These are phyloP conservation scores for Penicillium samsonianum DNA, from an alignment of 495 filamentous ascomycete species.

Conservation along the genomic window DNA sequence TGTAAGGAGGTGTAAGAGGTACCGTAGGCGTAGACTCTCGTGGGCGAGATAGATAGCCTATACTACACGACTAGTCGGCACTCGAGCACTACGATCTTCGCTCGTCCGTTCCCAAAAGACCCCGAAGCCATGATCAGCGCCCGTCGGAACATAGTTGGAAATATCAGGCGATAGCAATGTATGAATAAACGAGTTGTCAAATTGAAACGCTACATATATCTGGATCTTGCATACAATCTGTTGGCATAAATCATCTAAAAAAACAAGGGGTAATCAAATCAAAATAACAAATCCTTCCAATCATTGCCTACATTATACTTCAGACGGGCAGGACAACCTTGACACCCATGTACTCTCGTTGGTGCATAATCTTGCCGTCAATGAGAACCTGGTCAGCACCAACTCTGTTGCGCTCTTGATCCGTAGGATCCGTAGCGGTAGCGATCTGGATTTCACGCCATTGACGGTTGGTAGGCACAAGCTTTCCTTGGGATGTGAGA, in stretches of 20 bases:
- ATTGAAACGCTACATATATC: background rate
- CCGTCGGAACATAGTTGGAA: too few species aligned
- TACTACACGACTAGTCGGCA: too few species aligned
- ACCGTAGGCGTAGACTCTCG: too few species aligned
- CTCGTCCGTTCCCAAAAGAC: too few species aligned
- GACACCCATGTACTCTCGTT: slow-evolving; percentile 46
- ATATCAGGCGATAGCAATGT: too few species aligned
- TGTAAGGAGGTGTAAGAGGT: too few species aligned
- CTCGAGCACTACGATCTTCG: too few species aligned
- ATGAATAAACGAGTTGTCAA: background rate
- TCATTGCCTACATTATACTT: background rate
- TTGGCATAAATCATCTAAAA: background rate
- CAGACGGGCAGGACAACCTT: slow-evolving; percentile 45
- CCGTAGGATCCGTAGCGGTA: slow-evolving; percentile 43
- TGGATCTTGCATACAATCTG: background rate
- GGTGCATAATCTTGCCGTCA: slow-evolving; percentile 45
- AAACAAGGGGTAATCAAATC: background rate
- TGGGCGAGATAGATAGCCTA: too few species aligned
- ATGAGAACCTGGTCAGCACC: slow-evolving; percentile 41
- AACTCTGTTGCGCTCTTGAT: slow-evolving; percentile 36
- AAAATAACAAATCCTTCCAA: background rate
- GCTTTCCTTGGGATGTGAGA: slow-evolving; percentile 33
- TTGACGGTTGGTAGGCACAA: slow-evolving; percentile 41
- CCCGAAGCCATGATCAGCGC: too few species aligned
- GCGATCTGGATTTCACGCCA: slow-evolving; percentile 47